Percentiles rank a stretch among this genome's conserved stretches.
phyloP scores from a whole-genome alignment of 106 monocot species.

The Dendrobium officinale region DNA sequence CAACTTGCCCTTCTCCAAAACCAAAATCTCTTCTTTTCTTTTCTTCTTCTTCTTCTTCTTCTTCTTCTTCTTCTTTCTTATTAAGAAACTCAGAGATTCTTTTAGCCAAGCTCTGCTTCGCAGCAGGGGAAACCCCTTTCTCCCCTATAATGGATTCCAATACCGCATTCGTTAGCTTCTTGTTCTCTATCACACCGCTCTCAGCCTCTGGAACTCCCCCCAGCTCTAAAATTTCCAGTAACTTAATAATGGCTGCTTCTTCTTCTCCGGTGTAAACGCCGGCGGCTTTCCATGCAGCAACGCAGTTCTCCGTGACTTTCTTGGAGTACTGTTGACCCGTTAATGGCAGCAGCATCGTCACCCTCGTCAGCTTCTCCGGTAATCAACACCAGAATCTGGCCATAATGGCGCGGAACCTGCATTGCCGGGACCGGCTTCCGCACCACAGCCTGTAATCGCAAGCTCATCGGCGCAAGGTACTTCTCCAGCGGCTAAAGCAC shows the following conservation, averaged over 20 bases:
- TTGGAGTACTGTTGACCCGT: conserved; percentile 52
- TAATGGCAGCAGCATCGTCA: conserved; percentile 57
- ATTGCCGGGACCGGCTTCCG: no score
- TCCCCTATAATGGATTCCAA: conserved; percentile 58
- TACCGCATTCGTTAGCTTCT: conserved; percentile 28
- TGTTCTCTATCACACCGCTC: conserved; percentile 30
- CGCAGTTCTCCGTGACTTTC: conserved; percentile 62
- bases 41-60: not conserved
- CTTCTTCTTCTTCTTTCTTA: not conserved
- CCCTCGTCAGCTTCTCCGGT: conserved; percentile 45
- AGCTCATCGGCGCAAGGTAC: no score
- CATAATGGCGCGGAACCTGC: no score
- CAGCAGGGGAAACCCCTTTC: conserved; percentile 52
- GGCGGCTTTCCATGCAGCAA: conserved; percentile 37
- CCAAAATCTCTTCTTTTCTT: not conserved
- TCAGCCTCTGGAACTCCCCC: conserved; percentile 18
- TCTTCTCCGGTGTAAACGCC: conserved; percentile 45
- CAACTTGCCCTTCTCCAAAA: not conserved
- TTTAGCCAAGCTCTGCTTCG: conserved; percentile 40
- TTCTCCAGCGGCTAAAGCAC: no score
- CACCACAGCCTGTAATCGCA: no score
- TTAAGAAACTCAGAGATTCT: conserved; percentile 22
- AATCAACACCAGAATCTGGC: no score
- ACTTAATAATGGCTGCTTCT: conserved; percentile 34
- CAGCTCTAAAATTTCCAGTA: conserved; percentile 32